These are phyloP conservation scores for Pleurotus salmoneostramineus DNA, from an alignment of 768 basidiomycete genomes.

Conservation along the genomic window DNA sequence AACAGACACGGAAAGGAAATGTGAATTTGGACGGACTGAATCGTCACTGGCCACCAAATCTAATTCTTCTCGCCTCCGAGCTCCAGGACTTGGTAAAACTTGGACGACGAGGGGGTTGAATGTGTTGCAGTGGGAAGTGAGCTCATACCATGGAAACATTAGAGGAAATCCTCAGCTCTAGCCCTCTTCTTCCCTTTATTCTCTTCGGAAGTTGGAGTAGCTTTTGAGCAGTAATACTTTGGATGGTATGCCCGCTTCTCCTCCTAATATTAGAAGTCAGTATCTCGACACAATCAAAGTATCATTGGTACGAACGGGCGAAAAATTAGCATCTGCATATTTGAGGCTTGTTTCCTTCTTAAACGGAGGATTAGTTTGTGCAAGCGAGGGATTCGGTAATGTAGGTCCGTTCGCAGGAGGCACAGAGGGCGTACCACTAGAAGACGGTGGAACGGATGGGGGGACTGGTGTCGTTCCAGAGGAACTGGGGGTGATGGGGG, in stretches of 20 bases:
- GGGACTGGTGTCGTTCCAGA: constrained; percentile 7
- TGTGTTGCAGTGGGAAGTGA: not conserved
- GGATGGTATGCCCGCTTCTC: constrained; percentile 67
- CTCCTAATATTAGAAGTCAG: constrained; percentile 43
- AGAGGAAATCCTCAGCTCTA: constrained; percentile 84
- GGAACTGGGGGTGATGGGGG: constrained; percentile 3
- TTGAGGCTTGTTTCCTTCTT: constrained; percentile 77
- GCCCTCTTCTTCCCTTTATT: constrained; percentile 80
- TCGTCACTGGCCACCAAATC: constrained; percentile 8
- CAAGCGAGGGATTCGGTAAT: constrained; percentile 53
- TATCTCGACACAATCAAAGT: not conserved
- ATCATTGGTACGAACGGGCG: constrained; percentile 50
- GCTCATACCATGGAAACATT: not conserved
- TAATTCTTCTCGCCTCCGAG: not conserved
- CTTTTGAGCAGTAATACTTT: constrained; percentile 56
- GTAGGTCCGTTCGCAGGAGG: constrained; percentile 15
- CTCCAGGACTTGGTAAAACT: too few relatives aligned
- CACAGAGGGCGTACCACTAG: constrained; percentile 10
- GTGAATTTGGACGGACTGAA: constrained; percentile 29
- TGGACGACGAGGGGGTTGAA: not conserved
- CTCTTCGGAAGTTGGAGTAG: constrained; percentile 46
- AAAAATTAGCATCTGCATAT: constrained; percentile 74
- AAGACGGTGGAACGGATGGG: constrained; percentile 13
- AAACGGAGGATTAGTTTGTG: constrained; percentile 67
- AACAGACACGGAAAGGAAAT: constrained; percentile 11